These are phyloP conservation scores for Botrytis byssoidea DNA, from an alignment of 2,329 filamentous ascomycete genomes.

Conservation along the genomic window DNA sequence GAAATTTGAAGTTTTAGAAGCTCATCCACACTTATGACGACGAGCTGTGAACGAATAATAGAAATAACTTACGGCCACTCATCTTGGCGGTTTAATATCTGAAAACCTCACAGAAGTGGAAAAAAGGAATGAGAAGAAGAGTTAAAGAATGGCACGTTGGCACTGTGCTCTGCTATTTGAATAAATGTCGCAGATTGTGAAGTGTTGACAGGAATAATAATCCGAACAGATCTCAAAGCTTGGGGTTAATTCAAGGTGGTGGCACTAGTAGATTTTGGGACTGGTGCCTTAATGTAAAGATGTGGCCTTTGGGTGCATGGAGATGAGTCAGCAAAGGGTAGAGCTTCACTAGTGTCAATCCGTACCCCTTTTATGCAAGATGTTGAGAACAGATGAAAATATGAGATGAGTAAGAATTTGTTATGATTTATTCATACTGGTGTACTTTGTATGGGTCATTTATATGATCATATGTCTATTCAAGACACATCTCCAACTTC, in stretches of 20 bases:
- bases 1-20: constrained; percentile 22
- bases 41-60: constrained; percentile 22
- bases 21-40: constrained; percentile 16
- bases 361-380: constrained; percentile 16
- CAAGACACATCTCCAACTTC: background rate
- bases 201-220: constrained; percentile 30
- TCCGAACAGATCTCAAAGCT: constrained; percentile 35
- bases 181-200: constrained; percentile 32
- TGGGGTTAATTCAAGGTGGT: constrained; percentile 22
- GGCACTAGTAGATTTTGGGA: constrained; percentile 30
- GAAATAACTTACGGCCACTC: constrained; percentile 43
- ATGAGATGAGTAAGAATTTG: background rate
- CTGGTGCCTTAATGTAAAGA: constrained; percentile 21
- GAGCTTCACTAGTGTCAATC: background rate
- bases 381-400: background rate
- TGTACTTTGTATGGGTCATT: background rate
- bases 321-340: constrained; percentile 12
- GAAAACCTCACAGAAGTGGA: constrained; percentile 41
- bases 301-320: constrained; percentile 27
- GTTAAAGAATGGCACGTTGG: constrained; percentile 30
- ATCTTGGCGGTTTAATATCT: constrained; percentile 42
- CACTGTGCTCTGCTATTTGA: constrained; percentile 27
- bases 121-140: constrained; percentile 36
- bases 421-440: background rate
- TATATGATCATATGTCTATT: background rate